Evolutionary conservation across 805 yeast species (phyloP).

Genomic region (Nakazawaea anatomiae): DNA sequence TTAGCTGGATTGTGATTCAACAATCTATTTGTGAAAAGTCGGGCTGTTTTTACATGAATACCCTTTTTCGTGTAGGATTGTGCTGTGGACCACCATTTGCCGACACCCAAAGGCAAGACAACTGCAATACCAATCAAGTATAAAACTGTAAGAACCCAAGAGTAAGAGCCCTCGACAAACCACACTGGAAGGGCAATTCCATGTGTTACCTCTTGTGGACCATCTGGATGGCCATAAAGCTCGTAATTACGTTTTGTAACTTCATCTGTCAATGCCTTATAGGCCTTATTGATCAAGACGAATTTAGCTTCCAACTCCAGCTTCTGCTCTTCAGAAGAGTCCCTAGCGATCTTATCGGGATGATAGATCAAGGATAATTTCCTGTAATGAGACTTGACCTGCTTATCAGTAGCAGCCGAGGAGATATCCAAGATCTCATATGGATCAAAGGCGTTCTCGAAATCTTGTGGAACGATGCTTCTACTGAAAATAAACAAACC

Average conservation of each 20-base stretch:
- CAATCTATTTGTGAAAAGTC: slow-evolving; percentile 61
- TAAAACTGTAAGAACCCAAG: slow-evolving; percentile 49
- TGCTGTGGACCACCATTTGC: slow-evolving; percentile 85
- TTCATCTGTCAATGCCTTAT: slow-evolving; percentile 92
- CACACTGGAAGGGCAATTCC: slow-evolving; percentile 95
- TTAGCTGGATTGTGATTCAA: slow-evolving; percentile 72
- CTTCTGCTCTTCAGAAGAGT: slow-evolving; percentile 50
- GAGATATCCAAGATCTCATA: slow-evolving; percentile 76
- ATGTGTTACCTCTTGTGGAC: slow-evolving; percentile 83
- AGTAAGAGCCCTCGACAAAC: slow-evolving; percentile 77
- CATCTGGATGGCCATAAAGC: slow-evolving; percentile 96
- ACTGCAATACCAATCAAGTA: slow-evolving; percentile 74
- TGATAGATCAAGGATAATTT: slow-evolving; percentile 84
- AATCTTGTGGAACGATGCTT: slow-evolving; percentile 35
- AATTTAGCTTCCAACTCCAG: slow-evolving; percentile 64
- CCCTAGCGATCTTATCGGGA: slow-evolving; percentile 83
- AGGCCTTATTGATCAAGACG: slow-evolving; percentile 84
- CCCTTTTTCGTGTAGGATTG: slow-evolving; percentile 79
- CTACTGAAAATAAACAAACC: slow-evolving; percentile 36
- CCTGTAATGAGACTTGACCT: slow-evolving; percentile 77
- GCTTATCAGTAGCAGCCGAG: slow-evolving; percentile 61
- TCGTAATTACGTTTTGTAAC: slow-evolving; percentile 72
- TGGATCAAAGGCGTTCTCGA: slow-evolving; percentile 63
- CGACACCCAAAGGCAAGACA: slow-evolving; percentile 74
- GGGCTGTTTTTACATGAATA: slow-evolving; percentile 79